Conservation (phyloP, 2,329 filamentous ascomycete species). For the Diatrype stigma region DNA sequence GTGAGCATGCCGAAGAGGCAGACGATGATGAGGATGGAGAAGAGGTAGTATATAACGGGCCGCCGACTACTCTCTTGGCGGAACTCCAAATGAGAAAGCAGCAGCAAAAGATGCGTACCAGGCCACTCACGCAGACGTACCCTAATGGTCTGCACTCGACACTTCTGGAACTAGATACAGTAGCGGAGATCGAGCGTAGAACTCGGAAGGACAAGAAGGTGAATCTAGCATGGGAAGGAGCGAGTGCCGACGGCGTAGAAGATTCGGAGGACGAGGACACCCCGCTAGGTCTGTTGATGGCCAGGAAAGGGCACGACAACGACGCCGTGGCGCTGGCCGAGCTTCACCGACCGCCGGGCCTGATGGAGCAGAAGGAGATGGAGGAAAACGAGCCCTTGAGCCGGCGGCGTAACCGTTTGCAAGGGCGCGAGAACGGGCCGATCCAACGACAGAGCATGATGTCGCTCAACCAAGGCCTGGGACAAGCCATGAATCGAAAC, state of each 20-base stretch:
- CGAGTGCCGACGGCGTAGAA: conserved; percentile 16
- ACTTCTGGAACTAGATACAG: conserved; percentile 82
- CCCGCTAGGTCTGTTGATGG: conserved; percentile 77
- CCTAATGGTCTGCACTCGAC: conserved; percentile 87
- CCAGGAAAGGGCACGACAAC: conserved; percentile 52
- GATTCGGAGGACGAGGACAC: conserved; percentile 55
- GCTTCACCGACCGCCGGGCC: conserved; percentile 62
- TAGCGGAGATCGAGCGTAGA: conserved; percentile 78
- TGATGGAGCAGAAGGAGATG: conserved; percentile 76
- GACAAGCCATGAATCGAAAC: conserved; percentile 18
- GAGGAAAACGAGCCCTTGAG: conserved; percentile 93
- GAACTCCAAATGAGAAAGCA: conserved; percentile 89
- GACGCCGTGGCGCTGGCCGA: conserved; percentile 46
- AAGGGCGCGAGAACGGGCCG: conserved; percentile 50
- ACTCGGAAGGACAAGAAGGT: conserved; percentile 71
- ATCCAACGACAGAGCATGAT: conserved; percentile 43
- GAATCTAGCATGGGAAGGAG: conserved; percentile 81
- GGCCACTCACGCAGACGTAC: conserved; percentile 56
- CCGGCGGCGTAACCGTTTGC: conserved; percentile 68
- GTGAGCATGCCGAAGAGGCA: conserved; percentile 32
- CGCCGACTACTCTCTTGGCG: conserved; percentile 85
- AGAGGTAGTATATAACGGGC: conserved; percentile 56
- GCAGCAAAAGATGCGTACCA: conserved; percentile 76
- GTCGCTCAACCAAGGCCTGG: conserved; percentile 31
- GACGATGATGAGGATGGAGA: conserved; percentile 43